Evolutionary conservation across 305 asterid species (phyloP), one percentile per base, ranked within the genome.

Genomic region (Caryopteris hybrid): DNA sequence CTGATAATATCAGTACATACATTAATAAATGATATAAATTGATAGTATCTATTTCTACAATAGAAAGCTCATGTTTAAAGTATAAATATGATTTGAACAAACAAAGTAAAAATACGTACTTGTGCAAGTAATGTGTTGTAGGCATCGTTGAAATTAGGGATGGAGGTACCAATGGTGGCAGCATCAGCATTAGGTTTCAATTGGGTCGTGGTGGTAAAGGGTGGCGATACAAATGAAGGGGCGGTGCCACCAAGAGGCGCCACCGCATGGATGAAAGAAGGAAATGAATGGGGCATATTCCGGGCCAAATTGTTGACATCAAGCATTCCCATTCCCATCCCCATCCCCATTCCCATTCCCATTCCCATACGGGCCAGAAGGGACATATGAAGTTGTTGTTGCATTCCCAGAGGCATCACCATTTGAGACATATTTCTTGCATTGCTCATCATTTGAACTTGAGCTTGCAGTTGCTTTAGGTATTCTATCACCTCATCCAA

Each of bases 401-500:
- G 92, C 80, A 84, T 70, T 36, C 76, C 84, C 45, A 81, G 58
- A 13, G 88, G 88, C 76, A 74, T 74, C 82, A 84, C 54, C 84
- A 86, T 79, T 21, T 76, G 85, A 2, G 81, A 79, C 75, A 75
- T 79, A 62, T 70, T 76, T 61, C 87, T 79, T 57, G 77, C 61
- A 21, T 17, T 75, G 29, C 77, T 86, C 86, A 83, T 79, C 80
- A 89, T 73, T 0, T 85, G 83, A 27, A 89, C 72, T 83, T 87
- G 92, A 71, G 88, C 76, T 76, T 89, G 87, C 1, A 89, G 83
- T 60, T 83, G 88, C 63, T 89, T 89, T n/a, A 89, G 41, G 83
- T 87, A 83, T 10, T 79, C 82, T 6, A 89, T 89, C 64, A 86
- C 96, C 57, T 86, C 95, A 59, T 89, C 95, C 14, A 89, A 60